These are phyloP conservation scores for Exophiala alcalophila DNA, from an alignment of 2,329 filamentous ascomycete species.

Conservation along the genomic window DNA sequence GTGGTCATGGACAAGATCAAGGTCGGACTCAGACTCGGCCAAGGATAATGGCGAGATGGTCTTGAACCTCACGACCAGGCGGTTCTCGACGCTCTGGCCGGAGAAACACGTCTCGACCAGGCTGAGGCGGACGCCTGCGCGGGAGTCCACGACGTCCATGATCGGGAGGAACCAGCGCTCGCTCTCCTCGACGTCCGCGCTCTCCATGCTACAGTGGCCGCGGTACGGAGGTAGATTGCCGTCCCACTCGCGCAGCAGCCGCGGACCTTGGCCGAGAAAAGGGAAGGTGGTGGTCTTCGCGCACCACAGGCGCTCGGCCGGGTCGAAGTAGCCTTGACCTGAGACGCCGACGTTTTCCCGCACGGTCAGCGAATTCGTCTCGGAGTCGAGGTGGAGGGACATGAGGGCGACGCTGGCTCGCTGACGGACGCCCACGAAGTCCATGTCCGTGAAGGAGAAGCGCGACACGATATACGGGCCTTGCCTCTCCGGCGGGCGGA, in stretches of 20 bases:
- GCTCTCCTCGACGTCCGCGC: constrained; percentile 32
- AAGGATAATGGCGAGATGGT: no score
- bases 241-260: constrained; percentile 48
- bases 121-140: constrained; percentile 36
- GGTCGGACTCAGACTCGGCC: constrained; percentile 21
- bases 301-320: constrained; percentile 41
- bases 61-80: constrained; percentile 34
- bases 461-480: constrained; percentile 49
- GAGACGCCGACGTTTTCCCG: constrained; percentile 55
- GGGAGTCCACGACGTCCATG: constrained; percentile 36
- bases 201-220: constrained; percentile 41
- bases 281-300: constrained; percentile 55
- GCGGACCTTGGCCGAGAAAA: constrained; percentile 50
- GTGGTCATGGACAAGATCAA: no score
- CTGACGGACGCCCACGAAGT: constrained; percentile 54
- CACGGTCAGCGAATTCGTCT: constrained; percentile 50
- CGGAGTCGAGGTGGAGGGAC: constrained; percentile 51
- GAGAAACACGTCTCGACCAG: constrained; percentile 37
- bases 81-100: constrained; percentile 32
- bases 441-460: constrained; percentile 53
- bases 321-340: constrained; percentile 45
- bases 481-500: constrained; percentile 35
- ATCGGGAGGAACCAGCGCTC: constrained; percentile 40
- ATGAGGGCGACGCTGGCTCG: constrained; percentile 51
- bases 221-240: constrained; percentile 47